Base-by-base conservation (phyloP, 2,329 filamentous ascomycete genomes). In the Sarocladium brachiariae region DNA sequence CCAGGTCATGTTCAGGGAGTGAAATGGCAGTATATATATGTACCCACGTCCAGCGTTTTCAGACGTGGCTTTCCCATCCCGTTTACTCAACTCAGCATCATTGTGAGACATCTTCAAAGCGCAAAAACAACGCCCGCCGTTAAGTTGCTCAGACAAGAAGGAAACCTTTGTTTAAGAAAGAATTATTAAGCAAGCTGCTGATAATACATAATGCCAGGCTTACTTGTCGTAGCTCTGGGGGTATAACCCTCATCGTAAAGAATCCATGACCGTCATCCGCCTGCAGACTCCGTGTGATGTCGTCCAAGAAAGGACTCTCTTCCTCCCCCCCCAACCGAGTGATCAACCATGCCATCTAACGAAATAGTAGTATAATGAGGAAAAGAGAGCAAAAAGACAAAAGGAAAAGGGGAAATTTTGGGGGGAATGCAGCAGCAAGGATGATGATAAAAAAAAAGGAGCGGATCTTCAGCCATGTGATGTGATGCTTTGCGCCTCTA, bases 1-100 rank as follows among this genome's bases (percentile, higher is more conserved):
- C 1, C 46, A 58, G 7, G 53, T 70, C 53, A 70, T 70, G 68
- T 66, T 68, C 35, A 60, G 63, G 46, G 64, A 65, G 50, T 68
- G 57, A 50, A 55, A 43, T 11, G 7, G 34, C n/a, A n/a, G n/a
- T n/a, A n/a, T n/a, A n/a, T n/a, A n/a, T n/a, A n/a, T n/a, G n/a
- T n/a, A n/a, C n/a, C n/a, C n/a, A n/a, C n/a, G n/a, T n/a, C n/a
- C n/a, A n/a, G n/a, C n/a, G n/a, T n/a, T n/a, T n/a, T n/a, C n/a
- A n/a, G n/a, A n/a, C n/a, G n/a, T n/a, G n/a, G n/a, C n/a, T n/a
- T n/a, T n/a, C n/a, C n/a, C n/a, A n/a, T n/a, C n/a, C n/a, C n/a
- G n/a, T n/a, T n/a, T n/a, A n/a, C n/a, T n/a, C n/a, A n/a, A n/a
- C n/a, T n/a, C n/a, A n/a, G n/a, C n/a, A n/a, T n/a, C n/a, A n/a